Conservation (phyloP, 768 basidiomycete species). For the Lactifluus pinguis region DNA sequence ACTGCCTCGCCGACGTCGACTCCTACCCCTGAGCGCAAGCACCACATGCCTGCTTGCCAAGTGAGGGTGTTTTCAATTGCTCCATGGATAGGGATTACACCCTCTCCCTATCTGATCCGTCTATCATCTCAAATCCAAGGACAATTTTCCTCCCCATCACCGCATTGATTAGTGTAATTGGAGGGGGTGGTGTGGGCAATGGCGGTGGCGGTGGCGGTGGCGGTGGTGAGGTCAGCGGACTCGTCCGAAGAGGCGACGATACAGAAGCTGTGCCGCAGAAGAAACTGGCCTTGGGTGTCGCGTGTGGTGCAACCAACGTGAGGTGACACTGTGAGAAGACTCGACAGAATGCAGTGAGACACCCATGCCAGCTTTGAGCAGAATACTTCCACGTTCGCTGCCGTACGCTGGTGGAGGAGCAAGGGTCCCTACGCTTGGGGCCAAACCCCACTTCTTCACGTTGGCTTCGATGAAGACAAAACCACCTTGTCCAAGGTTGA, state of each 20-base stretch:
- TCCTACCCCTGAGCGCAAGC: too few relatives aligned
- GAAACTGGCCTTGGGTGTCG: constrained; percentile 42
- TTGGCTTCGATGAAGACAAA: constrained; percentile 99
- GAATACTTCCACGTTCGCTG: constrained; percentile 90
- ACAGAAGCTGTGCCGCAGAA: constrained; percentile 36
- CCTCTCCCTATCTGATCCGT: too few relatives aligned
- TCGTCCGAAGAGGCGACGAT: constrained; percentile 59
- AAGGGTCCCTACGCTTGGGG: constrained; percentile 92
- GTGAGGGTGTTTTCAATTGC: too few relatives aligned
- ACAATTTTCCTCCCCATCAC: too few relatives aligned
- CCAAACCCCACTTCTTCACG: constrained; percentile 99
- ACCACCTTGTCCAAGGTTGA: constrained; percentile 95
- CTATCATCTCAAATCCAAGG: too few relatives aligned
- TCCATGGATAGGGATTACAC: too few relatives aligned
- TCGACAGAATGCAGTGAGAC: constrained; percentile 30
- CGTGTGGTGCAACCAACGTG: constrained; percentile 53
- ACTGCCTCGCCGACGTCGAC: too few relatives aligned
- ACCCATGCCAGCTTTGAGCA: constrained; percentile 78
- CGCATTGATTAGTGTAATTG: constrained; percentile 75
- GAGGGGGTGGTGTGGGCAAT: constrained; percentile 48
- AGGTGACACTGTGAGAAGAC: constrained; percentile 35
- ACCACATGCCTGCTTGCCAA: too few relatives aligned
- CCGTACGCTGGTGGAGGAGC: constrained; percentile 98
- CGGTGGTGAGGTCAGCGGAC: constrained; percentile 34
- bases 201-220: too few relatives aligned